A percentile compares a stretch with the other conserved stretches of the same genome.
phyloP scores from a whole-genome alignment of 202 grass and related monocot genomes.

The Elaeis oleifera region DNA sequence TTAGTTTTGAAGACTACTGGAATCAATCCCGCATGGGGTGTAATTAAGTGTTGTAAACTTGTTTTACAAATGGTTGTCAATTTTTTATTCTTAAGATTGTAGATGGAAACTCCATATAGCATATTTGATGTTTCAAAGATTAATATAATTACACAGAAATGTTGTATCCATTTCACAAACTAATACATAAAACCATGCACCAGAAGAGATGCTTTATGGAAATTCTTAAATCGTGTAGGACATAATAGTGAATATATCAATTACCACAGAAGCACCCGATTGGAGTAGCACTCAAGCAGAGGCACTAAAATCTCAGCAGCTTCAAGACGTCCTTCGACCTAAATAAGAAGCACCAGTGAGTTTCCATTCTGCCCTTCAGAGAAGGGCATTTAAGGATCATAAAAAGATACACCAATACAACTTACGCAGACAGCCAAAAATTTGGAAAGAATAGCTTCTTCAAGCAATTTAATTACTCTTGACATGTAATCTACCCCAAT shows the following conservation, averaged over 20 bases:
- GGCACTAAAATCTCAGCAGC: slow-evolving; percentile 30
- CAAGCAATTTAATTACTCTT: slow-evolving; percentile 56
- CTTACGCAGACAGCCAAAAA: slow-evolving; percentile 47
- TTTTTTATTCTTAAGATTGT: too few relatives aligned
- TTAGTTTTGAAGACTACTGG: too few relatives aligned
- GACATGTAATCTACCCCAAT: slow-evolving; percentile 41
- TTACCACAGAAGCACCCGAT: slow-evolving; percentile 64
- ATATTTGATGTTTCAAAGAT: too few relatives aligned
- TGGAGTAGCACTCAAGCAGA: slow-evolving; percentile 70
- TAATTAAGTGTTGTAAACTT: too few relatives aligned
- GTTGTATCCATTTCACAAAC: too few relatives aligned
- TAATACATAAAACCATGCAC: too few relatives aligned
- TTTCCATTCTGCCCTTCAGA: too few relatives aligned
- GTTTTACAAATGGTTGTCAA: too few relatives aligned
- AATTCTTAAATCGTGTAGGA: background rate
- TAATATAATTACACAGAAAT: too few relatives aligned
- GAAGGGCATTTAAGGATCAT: background rate
- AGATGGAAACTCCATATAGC: too few relatives aligned
- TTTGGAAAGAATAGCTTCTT: slow-evolving; percentile 51
- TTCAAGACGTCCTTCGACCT: slow-evolving; percentile 40
- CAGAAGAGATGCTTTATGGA: too few relatives aligned
- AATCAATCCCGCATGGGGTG: too few relatives aligned
- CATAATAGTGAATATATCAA: slow-evolving; percentile 9
- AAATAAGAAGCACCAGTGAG: slow-evolving; percentile 8
- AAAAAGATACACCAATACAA: background rate